Conservation (phyloP, 2,329 filamentous ascomycete species). For the Nemania sp. region DNA sequence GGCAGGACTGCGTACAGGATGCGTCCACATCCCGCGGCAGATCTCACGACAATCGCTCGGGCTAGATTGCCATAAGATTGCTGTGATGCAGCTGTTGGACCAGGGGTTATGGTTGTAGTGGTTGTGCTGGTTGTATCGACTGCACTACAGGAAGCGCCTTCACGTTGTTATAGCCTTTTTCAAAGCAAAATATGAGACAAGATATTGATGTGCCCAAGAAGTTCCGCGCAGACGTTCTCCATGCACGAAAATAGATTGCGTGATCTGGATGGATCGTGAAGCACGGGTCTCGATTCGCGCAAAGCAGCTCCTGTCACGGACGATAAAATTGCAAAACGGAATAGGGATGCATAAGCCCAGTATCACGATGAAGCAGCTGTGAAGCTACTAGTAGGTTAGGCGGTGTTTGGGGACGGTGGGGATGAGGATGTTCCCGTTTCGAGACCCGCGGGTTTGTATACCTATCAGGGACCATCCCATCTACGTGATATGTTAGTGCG, state of each 20-base stretch:
- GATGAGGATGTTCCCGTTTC: constrained; percentile 30
- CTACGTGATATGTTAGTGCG: not conserved
- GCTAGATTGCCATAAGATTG: not conserved
- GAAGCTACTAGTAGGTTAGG: constrained; percentile 30
- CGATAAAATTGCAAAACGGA: not conserved
- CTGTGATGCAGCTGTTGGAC: not conserved
- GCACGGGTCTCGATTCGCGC: constrained; percentile 16
- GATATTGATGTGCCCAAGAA: constrained; percentile 13
- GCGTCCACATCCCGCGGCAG: not conserved
- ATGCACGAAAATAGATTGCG: constrained; percentile 24
- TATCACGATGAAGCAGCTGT: constrained; percentile 35
- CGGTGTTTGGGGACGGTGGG: constrained; percentile 35
- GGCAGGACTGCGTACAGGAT: no score
- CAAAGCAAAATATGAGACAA: constrained; percentile 27
- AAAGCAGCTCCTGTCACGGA: constrained; percentile 15
- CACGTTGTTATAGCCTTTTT: not conserved
- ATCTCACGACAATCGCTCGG: constrained; percentile 9
- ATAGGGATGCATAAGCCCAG: constrained; percentile 37
- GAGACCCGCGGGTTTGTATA: not conserved
- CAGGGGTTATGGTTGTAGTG: not conserved
- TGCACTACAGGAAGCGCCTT: no score
- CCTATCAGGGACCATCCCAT: no score
- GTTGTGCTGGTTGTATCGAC: no score
- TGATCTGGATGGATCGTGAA: constrained; percentile 22
- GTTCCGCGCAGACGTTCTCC: constrained; percentile 6